Base-by-base conservation (phyloP, 495 filamentous ascomycete species). In the Penicillium bovifimosum region DNA sequence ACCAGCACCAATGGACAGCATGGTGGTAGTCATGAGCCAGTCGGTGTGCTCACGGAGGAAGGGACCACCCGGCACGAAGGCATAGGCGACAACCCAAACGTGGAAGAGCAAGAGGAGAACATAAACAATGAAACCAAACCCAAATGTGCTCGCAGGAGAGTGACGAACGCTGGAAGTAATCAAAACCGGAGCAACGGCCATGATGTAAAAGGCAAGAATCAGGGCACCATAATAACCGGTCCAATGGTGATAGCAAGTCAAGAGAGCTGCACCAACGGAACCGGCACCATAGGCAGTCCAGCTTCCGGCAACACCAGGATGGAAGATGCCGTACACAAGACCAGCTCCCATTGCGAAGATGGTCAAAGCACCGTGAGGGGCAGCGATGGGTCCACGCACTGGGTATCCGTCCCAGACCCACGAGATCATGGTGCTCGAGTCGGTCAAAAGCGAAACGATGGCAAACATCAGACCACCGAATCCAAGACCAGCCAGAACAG, bases 361-460 rank as follows among this genome's bases (percentile, higher is more conserved):
- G 3, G 90, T 95, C 55, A 82, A 80, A 47, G 87, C 87, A 44
- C 90, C 95, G 62, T 99, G 91, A 17, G 91, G 88, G 41, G 82
- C 90, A 46, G 91, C 85, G 39, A 96, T 80, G 4, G 95, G 95
- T 4, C 95, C 95, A 41, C 87, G 81, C 44, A 96, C 81, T 34
- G 95, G 95, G 60, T 88, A 97, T 14, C 95, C 95, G 54, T 96
- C 90, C 95, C 95, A 99, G n/a, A 88, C 89, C 95, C 95, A 99
- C 20, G 90, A 78, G 53, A 97, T 96, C 91, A 97, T 97, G 28
- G 95, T 99, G 71, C 93, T 96, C 0, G 91, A 96, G 64, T 99
- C 95, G 0, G 93, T 95, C 24, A 99, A 78, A 11, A 97, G 78
- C 2, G 91, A 96, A 62, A 96, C 91, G 62, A 97, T 75, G n/a